Conservation (phyloP, 305 asterid species). For the Rubia balearica region DNA sequence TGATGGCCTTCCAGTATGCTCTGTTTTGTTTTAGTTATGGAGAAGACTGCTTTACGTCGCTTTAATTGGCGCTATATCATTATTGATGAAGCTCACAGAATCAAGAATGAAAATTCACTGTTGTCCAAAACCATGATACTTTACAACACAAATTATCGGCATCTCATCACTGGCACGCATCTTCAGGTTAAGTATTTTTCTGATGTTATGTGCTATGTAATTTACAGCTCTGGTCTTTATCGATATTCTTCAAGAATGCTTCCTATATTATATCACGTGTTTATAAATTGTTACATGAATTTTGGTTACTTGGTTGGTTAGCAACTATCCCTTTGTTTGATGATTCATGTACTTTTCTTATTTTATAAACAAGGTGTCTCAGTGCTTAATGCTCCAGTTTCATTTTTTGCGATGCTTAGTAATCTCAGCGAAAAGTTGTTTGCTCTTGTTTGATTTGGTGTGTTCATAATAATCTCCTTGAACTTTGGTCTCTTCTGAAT, state of each 20-base stretch:
- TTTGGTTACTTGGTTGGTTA: not conserved
- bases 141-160: conserved; percentile 81
- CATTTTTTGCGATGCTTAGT: not conserved
- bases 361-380: not conserved
- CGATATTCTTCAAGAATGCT: not conserved
- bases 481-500: conserved; percentile 96
- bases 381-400: not conserved
- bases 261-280: not conserved
- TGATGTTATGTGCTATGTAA: not conserved
- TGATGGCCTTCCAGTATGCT: too few species aligned
- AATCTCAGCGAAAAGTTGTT: not conserved
- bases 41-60: conserved; percentile 79
- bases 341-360: not conserved
- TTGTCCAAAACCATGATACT: conserved; percentile 94
- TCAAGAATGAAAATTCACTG: conserved; percentile 95
- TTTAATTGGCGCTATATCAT: conserved; percentile 97
- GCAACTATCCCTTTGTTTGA: not conserved
- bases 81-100: conserved; percentile 98
- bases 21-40: conserved; percentile 26
- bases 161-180: conserved; percentile 97
- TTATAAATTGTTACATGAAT: not conserved
- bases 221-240: not conserved
- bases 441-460: not conserved
- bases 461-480: conserved; percentile 94
- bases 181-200: conserved; percentile 57